phyloP scores from a whole-genome alignment of 805 yeast genomes.

The Saitoella complicata region DNA sequence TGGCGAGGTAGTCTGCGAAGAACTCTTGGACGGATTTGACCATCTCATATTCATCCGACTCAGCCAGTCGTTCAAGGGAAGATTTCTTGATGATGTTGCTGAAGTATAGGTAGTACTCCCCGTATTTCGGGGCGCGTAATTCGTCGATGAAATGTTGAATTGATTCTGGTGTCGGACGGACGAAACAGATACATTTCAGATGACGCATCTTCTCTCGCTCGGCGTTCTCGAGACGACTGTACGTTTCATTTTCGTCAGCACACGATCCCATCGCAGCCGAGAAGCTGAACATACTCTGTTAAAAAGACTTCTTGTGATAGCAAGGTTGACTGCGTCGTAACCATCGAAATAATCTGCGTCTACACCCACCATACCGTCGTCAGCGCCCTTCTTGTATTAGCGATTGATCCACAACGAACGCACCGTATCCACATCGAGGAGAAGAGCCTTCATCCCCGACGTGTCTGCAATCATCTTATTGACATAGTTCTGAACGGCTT shows the following conservation, averaged over 20 bases:
- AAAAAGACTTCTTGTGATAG: constrained; percentile 72
- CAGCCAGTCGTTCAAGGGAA: constrained; percentile 75
- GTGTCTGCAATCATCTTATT: constrained; percentile 21
- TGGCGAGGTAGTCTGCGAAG: constrained; percentile 65
- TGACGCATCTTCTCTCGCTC: constrained; percentile 60
- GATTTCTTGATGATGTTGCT: constrained; percentile 59
- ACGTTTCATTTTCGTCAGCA: background rate
- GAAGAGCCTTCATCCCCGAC: constrained; percentile 43
- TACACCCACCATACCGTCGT: constrained; percentile 2
- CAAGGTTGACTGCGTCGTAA: constrained; percentile 73
- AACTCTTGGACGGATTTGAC: constrained; percentile 64
- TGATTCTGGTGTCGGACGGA: constrained; percentile 55
- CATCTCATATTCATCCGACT: constrained; percentile 72
- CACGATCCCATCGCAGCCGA: background rate
- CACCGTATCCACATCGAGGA: constrained; percentile 58
- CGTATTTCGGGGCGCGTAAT: constrained; percentile 61
- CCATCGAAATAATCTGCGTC: constrained; percentile 71
- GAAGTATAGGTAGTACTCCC: constrained; percentile 59
- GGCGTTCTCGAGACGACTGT: constrained; percentile 36
- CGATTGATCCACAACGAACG: constrained; percentile 3
- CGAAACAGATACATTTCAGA: constrained; percentile 61
- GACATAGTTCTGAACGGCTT: constrained; percentile 25
- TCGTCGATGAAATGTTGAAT: constrained; percentile 48
- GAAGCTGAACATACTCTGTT: constrained; percentile 35
- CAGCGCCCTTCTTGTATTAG: background rate